Evolutionary conservation across 352 stramenopile species (phyloP).

Genomic region (Pythium aristosporum): DNA sequence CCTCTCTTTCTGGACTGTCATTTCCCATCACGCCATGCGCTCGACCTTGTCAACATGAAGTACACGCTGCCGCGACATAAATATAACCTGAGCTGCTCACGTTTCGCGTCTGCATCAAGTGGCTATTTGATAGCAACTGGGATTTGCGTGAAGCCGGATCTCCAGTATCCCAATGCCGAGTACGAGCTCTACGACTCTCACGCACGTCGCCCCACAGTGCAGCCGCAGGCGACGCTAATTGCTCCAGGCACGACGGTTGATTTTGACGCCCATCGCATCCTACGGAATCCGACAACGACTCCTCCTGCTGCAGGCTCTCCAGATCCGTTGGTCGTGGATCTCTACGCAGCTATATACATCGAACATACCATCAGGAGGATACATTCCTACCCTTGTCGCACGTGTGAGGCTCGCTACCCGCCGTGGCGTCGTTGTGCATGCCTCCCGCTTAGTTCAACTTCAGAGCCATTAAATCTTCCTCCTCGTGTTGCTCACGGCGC

Average conservation of each 20-base stretch:
- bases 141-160: background rate
- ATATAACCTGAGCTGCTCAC: too few species aligned
- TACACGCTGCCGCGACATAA: too few species aligned
- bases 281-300: background rate
- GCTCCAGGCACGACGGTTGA: background rate
- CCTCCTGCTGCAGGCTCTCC: background rate
- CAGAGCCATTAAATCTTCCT: too few species aligned
- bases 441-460: too few species aligned
- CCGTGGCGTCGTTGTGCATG: too few species aligned
- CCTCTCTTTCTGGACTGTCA: too few species aligned
- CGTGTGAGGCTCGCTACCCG: too few species aligned
- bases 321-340: background rate
- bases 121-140: background rate
- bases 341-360: background rate
- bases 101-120: background rate
- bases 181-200: background rate
- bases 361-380: too few species aligned
- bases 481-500: too few species aligned
- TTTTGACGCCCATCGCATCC: conserved; percentile 33
- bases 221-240: background rate
- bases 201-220: background rate
- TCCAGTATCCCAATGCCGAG: background rate
- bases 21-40: too few species aligned
- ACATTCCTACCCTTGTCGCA: too few species aligned
- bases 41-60: too few species aligned